Evolutionary conservation across 768 basidiomycete species (phyloP).

Genomic region (Tricholoma flavovirens): DNA sequence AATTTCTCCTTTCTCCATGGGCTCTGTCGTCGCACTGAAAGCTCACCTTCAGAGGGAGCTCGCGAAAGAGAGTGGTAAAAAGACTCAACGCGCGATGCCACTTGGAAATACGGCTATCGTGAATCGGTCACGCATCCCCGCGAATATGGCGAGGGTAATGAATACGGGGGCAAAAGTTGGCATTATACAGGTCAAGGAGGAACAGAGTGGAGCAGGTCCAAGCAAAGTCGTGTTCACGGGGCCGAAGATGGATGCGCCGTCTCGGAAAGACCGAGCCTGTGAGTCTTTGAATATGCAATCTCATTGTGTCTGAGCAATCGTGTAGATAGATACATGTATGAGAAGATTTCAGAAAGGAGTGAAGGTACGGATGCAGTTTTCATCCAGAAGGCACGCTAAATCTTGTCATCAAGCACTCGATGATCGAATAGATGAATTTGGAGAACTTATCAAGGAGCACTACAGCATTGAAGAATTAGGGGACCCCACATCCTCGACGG

Average conservation of each 20-base stretch:
- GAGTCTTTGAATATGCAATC: slow-evolving; percentile 21
- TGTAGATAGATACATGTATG: slow-evolving; percentile 90
- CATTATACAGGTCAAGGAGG: slow-evolving; percentile 29
- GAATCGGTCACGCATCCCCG: slow-evolving; percentile 30
- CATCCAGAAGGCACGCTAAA: not conserved
- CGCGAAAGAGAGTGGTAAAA: slow-evolving; percentile 27
- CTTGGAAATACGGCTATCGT: slow-evolving; percentile 25
- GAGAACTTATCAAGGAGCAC: slow-evolving; percentile 61
- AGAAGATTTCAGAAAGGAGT: slow-evolving; percentile 79
- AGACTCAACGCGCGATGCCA: slow-evolving; percentile 25
- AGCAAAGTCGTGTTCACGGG: slow-evolving; percentile 33
- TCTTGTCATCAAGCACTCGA: slow-evolving; percentile 57
- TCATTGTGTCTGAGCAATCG: not conserved
- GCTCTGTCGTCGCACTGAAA: slow-evolving; percentile 43
- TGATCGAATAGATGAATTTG: slow-evolving; percentile 81
- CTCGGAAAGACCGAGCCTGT: slow-evolving; percentile 52
- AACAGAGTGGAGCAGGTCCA: slow-evolving; percentile 23
- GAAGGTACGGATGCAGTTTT: slow-evolving; percentile 46
- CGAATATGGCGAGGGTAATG: slow-evolving; percentile 19
- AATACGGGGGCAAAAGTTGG: slow-evolving; percentile 9
- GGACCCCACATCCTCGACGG: slow-evolving; percentile 53
- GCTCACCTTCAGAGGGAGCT: slow-evolving; percentile 45
- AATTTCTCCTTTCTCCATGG: slow-evolving; percentile 37
- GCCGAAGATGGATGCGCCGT: slow-evolving; percentile 29
- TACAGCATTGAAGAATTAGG: slow-evolving; percentile 72